These are phyloP conservation scores for Alternaria consortialis DNA, from an alignment of 2,329 filamentous ascomycete genomes.

Conservation along the genomic window DNA sequence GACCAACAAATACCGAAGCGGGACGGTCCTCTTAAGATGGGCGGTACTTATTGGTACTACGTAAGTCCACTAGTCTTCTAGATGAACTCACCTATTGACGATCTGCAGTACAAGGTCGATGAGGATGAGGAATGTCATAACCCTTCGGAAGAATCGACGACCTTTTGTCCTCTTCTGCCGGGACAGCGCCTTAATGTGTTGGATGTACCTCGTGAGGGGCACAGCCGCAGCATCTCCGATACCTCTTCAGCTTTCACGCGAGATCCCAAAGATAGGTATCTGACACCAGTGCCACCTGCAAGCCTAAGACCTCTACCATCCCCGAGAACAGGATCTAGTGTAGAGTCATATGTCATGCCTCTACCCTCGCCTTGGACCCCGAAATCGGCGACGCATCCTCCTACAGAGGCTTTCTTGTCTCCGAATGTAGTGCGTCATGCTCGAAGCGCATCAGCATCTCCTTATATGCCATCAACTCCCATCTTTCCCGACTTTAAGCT, in stretches of 20 bases:
- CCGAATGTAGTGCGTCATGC: slow-evolving; percentile 37
- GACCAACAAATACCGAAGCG: slow-evolving; percentile 64
- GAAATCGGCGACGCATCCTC: slow-evolving; percentile 43
- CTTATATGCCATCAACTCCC: slow-evolving; percentile 35
- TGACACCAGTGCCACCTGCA: slow-evolving; percentile 67
- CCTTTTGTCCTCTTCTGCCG: slow-evolving; percentile 82
- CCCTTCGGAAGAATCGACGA: slow-evolving; percentile 75
- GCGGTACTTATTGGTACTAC: slow-evolving; percentile 94
- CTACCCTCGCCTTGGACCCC: slow-evolving; percentile 34
- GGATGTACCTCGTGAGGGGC: slow-evolving; percentile 74
- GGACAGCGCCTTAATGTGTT: slow-evolving; percentile 88
- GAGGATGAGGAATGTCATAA: slow-evolving; percentile 82
- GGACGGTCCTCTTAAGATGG: slow-evolving; percentile 87
- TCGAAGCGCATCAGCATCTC: slow-evolving; percentile 45
- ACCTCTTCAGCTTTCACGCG: slow-evolving; percentile 76
- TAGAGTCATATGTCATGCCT: slow-evolving; percentile 29
- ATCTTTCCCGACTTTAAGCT: slow-evolving; percentile 44
- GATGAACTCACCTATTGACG: slow-evolving; percentile 18
- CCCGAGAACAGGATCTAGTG: slow-evolving; percentile 26
- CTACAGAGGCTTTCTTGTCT: slow-evolving; percentile 31
- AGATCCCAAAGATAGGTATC: slow-evolving; percentile 79
- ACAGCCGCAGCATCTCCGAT: slow-evolving; percentile 71
- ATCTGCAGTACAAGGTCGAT: slow-evolving; percentile 79
- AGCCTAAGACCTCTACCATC: slow-evolving; percentile 46
- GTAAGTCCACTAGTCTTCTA: slow-evolving; percentile 62